These are phyloP conservation scores for Talaromyces sp. DNA, from an alignment of 2,329 filamentous ascomycete species.

Conservation along the genomic window DNA sequence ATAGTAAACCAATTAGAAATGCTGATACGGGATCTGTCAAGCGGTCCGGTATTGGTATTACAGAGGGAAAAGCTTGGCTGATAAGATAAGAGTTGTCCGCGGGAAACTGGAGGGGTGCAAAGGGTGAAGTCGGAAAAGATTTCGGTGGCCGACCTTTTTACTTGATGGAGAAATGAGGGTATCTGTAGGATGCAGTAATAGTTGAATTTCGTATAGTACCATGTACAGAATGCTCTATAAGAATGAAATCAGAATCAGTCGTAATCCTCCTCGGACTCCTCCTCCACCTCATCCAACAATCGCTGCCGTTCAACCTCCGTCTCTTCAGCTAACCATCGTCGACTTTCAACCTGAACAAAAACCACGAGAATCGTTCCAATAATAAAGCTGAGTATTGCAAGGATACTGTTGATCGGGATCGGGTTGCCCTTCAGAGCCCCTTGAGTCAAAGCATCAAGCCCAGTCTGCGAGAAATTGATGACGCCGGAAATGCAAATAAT, in stretches of 20 bases:
- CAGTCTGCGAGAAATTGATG: conserved; percentile 78
- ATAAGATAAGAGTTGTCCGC: conserved; percentile 15
- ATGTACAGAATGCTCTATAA: background rate
- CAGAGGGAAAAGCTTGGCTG: background rate
- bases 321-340: conserved; percentile 14
- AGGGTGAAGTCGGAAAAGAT: conserved; percentile 7
- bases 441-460: conserved; percentile 74
- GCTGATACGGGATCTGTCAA: background rate
- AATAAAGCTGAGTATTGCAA: conserved; percentile 61
- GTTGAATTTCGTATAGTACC: background rate
- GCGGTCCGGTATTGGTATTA: conserved; percentile 13
- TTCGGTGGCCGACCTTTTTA: conserved; percentile 8
- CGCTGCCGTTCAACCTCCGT: conserved; percentile 27
- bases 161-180: background rate
- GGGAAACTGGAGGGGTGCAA: conserved; percentile 10
- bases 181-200: background rate
- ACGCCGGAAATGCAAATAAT: conserved; percentile 83
- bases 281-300: conserved; percentile 18
- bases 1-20: background rate
- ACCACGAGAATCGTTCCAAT: conserved; percentile 64
- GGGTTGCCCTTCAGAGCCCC: conserved; percentile 68
- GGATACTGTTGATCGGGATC: conserved; percentile 69
- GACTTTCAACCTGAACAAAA: conserved; percentile 53
- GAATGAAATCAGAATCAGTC: background rate
- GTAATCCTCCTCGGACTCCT: conserved; percentile 9